A percentile compares a stretch with the other conserved stretches of the same genome.
These are phyloP conservation scores for Kockovaella imperatae DNA, from an alignment of 768 basidiomycete genomes.

Conservation along the genomic window DNA sequence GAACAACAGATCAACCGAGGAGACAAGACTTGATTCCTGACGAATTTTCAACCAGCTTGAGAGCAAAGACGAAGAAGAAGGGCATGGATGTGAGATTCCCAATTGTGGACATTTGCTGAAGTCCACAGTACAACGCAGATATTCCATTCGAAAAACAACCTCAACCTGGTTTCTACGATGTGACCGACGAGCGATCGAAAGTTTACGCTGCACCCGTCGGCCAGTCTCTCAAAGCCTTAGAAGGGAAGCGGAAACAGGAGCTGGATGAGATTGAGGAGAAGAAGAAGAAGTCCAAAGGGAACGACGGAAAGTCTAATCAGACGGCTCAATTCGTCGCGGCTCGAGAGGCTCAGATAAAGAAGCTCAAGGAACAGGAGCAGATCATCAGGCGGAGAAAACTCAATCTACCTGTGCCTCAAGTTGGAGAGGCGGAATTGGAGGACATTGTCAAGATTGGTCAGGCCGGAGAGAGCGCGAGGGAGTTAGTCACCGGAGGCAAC, in stretches of 20 bases:
- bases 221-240: conserved; percentile 78
- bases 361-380: conserved; percentile 92
- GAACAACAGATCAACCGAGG: no score
- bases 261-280: conserved; percentile 80
- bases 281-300: conserved; percentile 71
- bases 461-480: conserved; percentile 78
- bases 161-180: conserved; percentile 94
- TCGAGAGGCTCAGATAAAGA: conserved; percentile 94
- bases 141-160: conserved; percentile 98
- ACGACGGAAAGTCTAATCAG: conserved; percentile 51
- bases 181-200: conserved; percentile 83
- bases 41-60: conserved; percentile 54
- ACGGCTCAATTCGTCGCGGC: conserved; percentile 94
- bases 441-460: conserved; percentile 98
- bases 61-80: conserved; percentile 87
- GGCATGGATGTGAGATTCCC: conserved; percentile 79
- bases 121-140: conserved; percentile 80
- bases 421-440: conserved; percentile 87
- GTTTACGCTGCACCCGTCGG: conserved; percentile 78
- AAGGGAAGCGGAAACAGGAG: conserved; percentile 91
- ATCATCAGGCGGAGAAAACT: conserved; percentile 81
- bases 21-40: no score
- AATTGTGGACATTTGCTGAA: neutral
- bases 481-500: conserved; percentile 58
- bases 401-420: conserved; percentile 78